Base-by-base conservation (phyloP, 2,329 filamentous ascomycete genomes). In the Tothia fuscella region DNA sequence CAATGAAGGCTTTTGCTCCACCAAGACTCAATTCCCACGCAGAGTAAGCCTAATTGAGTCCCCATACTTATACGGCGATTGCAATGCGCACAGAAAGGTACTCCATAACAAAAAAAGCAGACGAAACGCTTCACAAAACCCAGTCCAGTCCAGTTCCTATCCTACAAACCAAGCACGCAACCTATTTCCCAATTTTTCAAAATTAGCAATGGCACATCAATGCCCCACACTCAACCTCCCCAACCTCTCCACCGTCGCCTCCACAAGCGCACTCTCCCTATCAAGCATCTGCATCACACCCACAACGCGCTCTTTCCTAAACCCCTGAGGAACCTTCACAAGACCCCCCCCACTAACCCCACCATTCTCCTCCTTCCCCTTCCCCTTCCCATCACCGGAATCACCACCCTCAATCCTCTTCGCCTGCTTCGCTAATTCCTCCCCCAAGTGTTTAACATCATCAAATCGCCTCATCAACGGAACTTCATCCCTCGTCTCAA, bases 221-320 rank as follows among this genome's bases (percentile, higher is more conserved):
- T n/a, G n/a, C n/a, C n/a, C n/a, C n/a, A 37, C 42, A 7, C 19
- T 64, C 41, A 84, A 60, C 47, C 67, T 71, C 56, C 79, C 74
- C 47, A 85, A 59, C 43, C 79, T 67, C 43, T 67, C 67, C 49
- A 71, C 76, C 17, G 82, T 71, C 17, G 75, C 79, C 50, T 83
- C 78, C 5, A 84, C 74, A 51, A 84, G 58, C 4, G 77, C 77
- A 35, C 73, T 73, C 60, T 85, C 79, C 21, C 80, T 65, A 44
- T 80, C 76, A 48, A 85, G 60, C 46, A 82, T 57, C 21, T 62
- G 61, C 59, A 75, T 75, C 17, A 84, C 75, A 54, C 81, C 72
- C 43, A 67, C 66, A 49, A 83, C 59, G 60, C 81, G 82, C 38
- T 67, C 71, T 58, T 68, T 73, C 45, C 77, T 68, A 45, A 82